Base-by-base conservation (phyloP, 352 stramenopile species). In the Pythium phragmiticola region DNA sequence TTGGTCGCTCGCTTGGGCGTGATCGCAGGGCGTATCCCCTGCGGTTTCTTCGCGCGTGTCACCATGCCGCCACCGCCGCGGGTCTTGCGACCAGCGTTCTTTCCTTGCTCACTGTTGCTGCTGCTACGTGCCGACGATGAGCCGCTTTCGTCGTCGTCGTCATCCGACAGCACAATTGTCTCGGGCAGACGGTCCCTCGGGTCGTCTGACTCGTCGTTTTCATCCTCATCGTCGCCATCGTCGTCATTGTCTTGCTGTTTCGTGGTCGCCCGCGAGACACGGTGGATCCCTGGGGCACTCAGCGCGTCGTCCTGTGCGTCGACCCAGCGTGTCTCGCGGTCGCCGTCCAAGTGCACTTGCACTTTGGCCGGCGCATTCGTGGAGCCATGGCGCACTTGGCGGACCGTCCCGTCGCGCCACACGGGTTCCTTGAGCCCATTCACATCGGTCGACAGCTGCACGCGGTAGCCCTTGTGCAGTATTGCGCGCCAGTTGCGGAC, bases 261-360 rank as follows among this genome's bases (percentile, higher is more conserved):
- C 7, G 49, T 9, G 7, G 26, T 46, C 51, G 26, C 26, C 36
- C 50, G 50, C 16, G 37, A 21, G 2, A 60, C 43, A 1, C 23
- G 23, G 36, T 63, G 53, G 1, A 46, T 56, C 9, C 41, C 56
- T 21, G 30, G 21, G 4, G 55, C 48, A 39, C 77, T 86, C 21
- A 91, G 53, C 41, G 86, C 49, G 54, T 91, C 82, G 37, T 85
- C 74, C 46, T 91, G 77, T 0, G 70, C 68, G 36, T 89, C 75
- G 39, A 74, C 73, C 77, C 80, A 90, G 8, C 46, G 56, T 17
- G 76, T 73, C 9, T 71, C 63, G 8, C 73, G 71, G 51, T 89
- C 68, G 13, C 80, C 73, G 7, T 80, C 73, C 2, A 90, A 46
- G 34, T 88, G 64, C 26, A 90, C 69, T 12, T 73, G 70, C 19